A percentile compares a stretch with the other conserved stretches of the same genome.
These are phyloP conservation scores for Yamadazyma sp. DNA, from an alignment of 1,139 yeast species.

Conservation along the genomic window DNA sequence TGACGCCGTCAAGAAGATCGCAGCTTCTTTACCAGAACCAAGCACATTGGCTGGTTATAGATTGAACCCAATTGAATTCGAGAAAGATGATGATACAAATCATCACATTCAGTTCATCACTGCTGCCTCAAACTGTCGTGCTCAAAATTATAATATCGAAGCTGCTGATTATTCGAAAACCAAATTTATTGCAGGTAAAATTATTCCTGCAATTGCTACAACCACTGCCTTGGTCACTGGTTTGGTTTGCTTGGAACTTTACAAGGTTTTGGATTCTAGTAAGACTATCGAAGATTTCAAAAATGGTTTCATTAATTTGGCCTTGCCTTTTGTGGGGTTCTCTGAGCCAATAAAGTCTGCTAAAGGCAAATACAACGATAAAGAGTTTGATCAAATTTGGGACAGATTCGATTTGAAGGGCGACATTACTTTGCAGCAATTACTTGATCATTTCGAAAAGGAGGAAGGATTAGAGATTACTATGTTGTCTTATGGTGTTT, in stretches of 20 bases:
- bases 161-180: slow-evolving; percentile 75
- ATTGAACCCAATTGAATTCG: slow-evolving; percentile 85
- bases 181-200: slow-evolving; percentile 87
- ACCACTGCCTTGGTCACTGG: slow-evolving; percentile 98
- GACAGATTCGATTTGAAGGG: slow-evolving; percentile 85
- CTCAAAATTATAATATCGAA: slow-evolving; percentile 84
- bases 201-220: slow-evolving; percentile 98
- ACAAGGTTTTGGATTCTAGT: slow-evolving; percentile 78
- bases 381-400: slow-evolving; percentile 88
- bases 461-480: slow-evolving; percentile 84
- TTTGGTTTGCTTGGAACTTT: slow-evolving; percentile 84
- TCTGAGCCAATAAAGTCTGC: slow-evolving; percentile 92
- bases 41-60: slow-evolving; percentile 87
- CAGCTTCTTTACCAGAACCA: slow-evolving; percentile 84
- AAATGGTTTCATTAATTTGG: slow-evolving; percentile 91
- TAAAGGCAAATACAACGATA: slow-evolving; percentile 78
- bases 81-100: slow-evolving; percentile 95
- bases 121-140: slow-evolving; percentile 97
- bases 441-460: slow-evolving; percentile 73
- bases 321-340: slow-evolving; percentile 94
- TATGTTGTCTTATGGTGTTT: slow-evolving; percentile 91
- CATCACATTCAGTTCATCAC: slow-evolving; percentile 95
- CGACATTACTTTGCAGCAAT: slow-evolving; percentile 72
- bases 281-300: slow-evolving; percentile 83
- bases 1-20: slow-evolving; percentile 56